These are phyloP conservation scores for Gleditsia sinensis DNA, from an alignment of 306 rosid genomes.

Conservation along the genomic window DNA sequence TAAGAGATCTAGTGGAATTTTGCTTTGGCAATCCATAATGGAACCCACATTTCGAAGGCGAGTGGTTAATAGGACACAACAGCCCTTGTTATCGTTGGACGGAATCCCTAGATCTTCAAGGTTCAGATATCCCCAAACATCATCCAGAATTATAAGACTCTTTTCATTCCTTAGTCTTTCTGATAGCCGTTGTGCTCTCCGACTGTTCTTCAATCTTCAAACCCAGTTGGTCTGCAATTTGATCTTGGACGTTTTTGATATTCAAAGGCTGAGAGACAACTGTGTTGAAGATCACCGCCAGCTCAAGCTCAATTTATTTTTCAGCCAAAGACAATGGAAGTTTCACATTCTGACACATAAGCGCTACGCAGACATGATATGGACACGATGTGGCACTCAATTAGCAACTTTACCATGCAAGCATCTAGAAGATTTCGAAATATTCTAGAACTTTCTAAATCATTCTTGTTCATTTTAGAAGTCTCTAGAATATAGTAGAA, in stretches of 20 bases:
- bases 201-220: rapidly evolving
- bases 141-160: slow-evolving; percentile 17
- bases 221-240: background rate
- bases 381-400: too few species aligned
- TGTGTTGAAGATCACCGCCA: too few species aligned
- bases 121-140: background rate
- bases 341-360: too few species aligned
- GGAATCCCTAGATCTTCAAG: slow-evolving; percentile 1
- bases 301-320: too few species aligned
- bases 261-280: background rate
- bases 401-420: too few species aligned
- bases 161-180: rapidly evolving
- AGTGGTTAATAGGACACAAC: background rate
- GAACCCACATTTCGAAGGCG: background rate
- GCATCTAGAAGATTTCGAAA: too few species aligned
- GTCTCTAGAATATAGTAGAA: too few species aligned
- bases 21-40: background rate
- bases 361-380: too few species aligned
- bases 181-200: background rate
- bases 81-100: background rate
- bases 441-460: too few species aligned
- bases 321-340: too few species aligned
- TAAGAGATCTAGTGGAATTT: background rate
- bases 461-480: too few species aligned
- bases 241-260: background rate